Evolutionary conservation across 2,329 filamentous ascomycete species (phyloP).

Genomic region (Colletotrichum limetticola): DNA sequence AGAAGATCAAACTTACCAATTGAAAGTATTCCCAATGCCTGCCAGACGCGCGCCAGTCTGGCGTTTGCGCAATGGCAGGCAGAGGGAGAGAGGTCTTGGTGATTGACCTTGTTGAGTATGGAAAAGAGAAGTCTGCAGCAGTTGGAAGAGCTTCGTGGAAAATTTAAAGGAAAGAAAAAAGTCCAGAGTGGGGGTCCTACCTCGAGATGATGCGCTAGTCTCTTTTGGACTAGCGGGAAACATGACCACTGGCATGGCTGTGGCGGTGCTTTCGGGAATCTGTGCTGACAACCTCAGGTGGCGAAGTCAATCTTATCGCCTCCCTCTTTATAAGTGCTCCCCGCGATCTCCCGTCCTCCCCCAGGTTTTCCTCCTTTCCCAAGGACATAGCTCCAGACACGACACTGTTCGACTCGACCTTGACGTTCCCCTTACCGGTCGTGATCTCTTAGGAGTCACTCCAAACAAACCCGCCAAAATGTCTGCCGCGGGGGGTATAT

Average conservation of each 20-base stretch:
- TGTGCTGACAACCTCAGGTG: conserved; percentile 36
- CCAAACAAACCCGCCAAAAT: conserved; percentile 51
- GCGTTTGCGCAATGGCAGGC: neutral
- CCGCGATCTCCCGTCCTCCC: conserved; percentile 35
- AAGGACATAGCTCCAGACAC: neutral
- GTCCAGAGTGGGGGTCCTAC: conserved; percentile 12
- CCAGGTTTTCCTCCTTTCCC: neutral
- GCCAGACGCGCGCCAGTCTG: neutral
- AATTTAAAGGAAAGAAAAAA: conserved; percentile 33
- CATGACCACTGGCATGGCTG: conserved; percentile 40
- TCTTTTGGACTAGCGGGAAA: conserved; percentile 26
- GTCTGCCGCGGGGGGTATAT: conserved; percentile 67
- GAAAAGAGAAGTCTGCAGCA: conserved; percentile 36
- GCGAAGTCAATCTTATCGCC: conserved; percentile 39
- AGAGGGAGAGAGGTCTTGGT: conserved; percentile 10
- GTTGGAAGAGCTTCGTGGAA: conserved; percentile 41
- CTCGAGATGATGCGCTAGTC: conserved; percentile 40
- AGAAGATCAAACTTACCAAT: conserved; percentile 24
- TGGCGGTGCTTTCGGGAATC: conserved; percentile 47
- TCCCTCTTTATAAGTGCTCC: conserved; percentile 36
- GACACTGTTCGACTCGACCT: neutral
- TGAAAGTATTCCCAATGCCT: conserved; percentile 17
- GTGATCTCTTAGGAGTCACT: conserved; percentile 23
- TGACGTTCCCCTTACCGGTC: conserved; percentile 7
- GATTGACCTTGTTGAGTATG: conserved; percentile 38